Percentiles rank a stretch among this genome's conserved stretches.
Conservation (phyloP, 768 basidiomycete genomes). For the Naematelia encephala region DNA sequence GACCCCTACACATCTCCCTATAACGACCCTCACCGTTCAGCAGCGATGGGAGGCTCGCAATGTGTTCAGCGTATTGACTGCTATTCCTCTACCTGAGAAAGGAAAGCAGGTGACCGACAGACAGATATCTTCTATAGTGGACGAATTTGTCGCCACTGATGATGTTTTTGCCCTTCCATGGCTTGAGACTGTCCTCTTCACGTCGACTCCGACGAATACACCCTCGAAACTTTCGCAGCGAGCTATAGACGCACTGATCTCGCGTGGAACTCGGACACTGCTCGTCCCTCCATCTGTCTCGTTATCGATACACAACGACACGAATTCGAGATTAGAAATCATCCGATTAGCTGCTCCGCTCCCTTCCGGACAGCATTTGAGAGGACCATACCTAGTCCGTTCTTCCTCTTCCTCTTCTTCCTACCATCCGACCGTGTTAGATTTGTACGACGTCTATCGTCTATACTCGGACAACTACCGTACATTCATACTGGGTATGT, state of each 20-base stretch:
- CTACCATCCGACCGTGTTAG: background rate
- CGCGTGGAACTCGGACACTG: background rate
- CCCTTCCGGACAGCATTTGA: too few relatives aligned
- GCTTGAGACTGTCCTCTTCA: background rate
- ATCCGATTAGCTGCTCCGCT: background rate
- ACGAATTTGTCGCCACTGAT: background rate
- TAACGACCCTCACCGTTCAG: background rate
- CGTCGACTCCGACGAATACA: background rate
- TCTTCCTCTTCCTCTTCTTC: background rate
- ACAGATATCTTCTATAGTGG: too few relatives aligned
- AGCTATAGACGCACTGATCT: too few relatives aligned
- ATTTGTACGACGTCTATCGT: slow-evolving; percentile 15
- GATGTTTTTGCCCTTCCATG: background rate
- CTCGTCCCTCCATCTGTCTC: background rate
- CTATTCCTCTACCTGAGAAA: background rate
- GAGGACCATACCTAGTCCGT: background rate
- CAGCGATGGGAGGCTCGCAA: background rate
- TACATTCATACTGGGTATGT: slow-evolving; percentile 20
- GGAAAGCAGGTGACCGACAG: too few relatives aligned
- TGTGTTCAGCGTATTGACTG: too few relatives aligned
- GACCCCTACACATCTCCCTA: background rate
- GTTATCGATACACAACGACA: background rate
- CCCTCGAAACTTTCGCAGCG: too few relatives aligned
- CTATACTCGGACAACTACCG: slow-evolving; percentile 18
- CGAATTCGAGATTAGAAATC: background rate